A percentile compares a stretch with the other conserved stretches of the same genome.
phyloP scores from a whole-genome alignment of 352 stramenopile species.

The Phytophthora citricola region DNA sequence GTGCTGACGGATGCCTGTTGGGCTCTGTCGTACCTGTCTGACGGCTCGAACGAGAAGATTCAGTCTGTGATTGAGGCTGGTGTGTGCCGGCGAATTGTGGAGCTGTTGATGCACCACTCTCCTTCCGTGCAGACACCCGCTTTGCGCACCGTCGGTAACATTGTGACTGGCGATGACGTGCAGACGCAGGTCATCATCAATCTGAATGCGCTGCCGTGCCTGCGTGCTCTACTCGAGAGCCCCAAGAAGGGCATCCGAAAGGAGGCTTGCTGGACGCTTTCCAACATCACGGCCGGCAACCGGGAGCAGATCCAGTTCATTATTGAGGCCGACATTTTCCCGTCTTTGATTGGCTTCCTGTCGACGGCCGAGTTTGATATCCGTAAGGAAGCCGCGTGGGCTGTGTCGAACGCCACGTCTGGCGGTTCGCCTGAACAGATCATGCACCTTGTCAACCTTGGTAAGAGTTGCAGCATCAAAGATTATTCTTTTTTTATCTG shows the following conservation, averaged over 20 bases:
- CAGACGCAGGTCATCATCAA: slow-evolving; percentile 99
- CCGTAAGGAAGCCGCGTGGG: slow-evolving; percentile 98
- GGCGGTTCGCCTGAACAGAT: slow-evolving; percentile 95
- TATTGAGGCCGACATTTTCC: slow-evolving; percentile 98
- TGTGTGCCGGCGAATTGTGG: slow-evolving; percentile 96
- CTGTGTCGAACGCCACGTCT: slow-evolving; percentile 98
- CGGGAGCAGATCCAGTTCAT: slow-evolving; percentile 99
- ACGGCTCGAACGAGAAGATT: slow-evolving; percentile 99
- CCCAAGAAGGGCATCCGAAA: slow-evolving; percentile 99
- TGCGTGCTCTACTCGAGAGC: slow-evolving; percentile 94
- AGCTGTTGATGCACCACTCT: slow-evolving; percentile 92
- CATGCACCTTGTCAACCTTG: slow-evolving; percentile 96
- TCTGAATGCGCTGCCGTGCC: slow-evolving; percentile 95
- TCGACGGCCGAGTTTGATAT: slow-evolving; percentile 99
- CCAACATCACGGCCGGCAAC: slow-evolving; percentile 99
- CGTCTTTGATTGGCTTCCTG: slow-evolving; percentile 96
- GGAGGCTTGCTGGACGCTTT: slow-evolving; percentile 99
- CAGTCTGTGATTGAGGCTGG: slow-evolving; percentile 98
- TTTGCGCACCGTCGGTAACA: slow-evolving; percentile 96
- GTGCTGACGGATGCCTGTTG: slow-evolving; percentile 99
- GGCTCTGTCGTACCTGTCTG: slow-evolving; percentile 98
- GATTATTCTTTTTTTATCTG: background rate
- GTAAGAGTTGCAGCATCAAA: slow-evolving; percentile 36
- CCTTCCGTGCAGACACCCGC: slow-evolving; percentile 86
- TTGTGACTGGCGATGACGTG: slow-evolving; percentile 99